Base-by-base conservation (phyloP, 179 eudicot species). In the Beta corolliflora region DNA sequence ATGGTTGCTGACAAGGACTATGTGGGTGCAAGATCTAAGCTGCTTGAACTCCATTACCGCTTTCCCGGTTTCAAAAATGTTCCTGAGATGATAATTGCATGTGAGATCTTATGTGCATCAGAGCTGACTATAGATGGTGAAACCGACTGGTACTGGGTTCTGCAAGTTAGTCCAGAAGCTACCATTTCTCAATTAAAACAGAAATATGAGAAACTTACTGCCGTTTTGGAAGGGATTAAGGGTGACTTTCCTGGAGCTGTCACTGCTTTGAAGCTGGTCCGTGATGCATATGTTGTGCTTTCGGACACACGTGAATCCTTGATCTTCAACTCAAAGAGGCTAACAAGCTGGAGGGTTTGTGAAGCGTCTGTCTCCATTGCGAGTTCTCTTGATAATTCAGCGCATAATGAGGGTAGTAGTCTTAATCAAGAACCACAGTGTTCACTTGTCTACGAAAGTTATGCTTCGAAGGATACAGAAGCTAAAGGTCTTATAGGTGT, bases 121-220 rank as follows among this genome's bases (percentile, higher is more conserved):
- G 79, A 86, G 65, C 59, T 85, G 63, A 82, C 80, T 73, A 14
- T 77, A 41, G 76, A 80, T 65, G 58, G 79, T 81, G 84, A 80
- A 72, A 48, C 23, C 56, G 89, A 87, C 72, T 87, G 87, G 84
- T 87, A 87, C 58, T 84, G 85, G 87, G 78, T 87, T 78, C 87
- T 84, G 80, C 86, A 84, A 71, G 59, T 87, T 64, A 74, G 74
- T 83, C 86, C 87, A 1, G 64, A 59, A 54, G 83, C 86, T 52
- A 80, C 74, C 19, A 52, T 23, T 52, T 44, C 71, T 80, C 82
- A 80, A 48, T 75, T 87, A 73, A 66, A 19, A 18, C 70, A 46
- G 23, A 85, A 79, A 8, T 73, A 82, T 78, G 60, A 61, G 6
- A 87, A 73, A 78, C 78, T 87, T 44, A 73, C 67, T 64, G 31